Percentiles rank a stretch among this genome's conserved stretches.
Evolutionary conservation across 495 filamentous ascomycete species (phyloP).

Genomic region (Mycothermus thermophilus): DNA sequence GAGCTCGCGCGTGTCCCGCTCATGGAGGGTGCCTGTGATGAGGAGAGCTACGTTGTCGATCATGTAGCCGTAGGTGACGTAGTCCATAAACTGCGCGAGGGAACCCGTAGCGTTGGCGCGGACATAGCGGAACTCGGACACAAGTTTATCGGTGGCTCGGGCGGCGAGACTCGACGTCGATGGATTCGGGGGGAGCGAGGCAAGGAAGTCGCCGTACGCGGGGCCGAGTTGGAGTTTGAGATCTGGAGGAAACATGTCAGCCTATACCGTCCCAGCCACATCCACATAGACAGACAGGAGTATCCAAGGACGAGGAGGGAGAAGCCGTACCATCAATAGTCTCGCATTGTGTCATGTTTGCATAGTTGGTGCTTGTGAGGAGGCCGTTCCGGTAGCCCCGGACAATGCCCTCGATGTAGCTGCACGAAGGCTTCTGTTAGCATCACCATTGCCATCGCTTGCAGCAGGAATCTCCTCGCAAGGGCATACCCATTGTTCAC

Average conservation of each 20-base stretch:
- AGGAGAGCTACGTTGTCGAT: constrained; percentile 98
- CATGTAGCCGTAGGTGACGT: constrained; percentile 98
- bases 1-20: constrained; percentile 91
- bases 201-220: constrained; percentile 94
- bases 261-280: no score
- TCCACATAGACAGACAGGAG: neutral
- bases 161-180: constrained; percentile 89
- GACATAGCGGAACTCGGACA: constrained; percentile 92
- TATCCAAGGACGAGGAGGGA: neutral
- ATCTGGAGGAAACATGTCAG: constrained; percentile 40
- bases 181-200: constrained; percentile 85
- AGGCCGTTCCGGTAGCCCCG: constrained; percentile 93
- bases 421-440: constrained; percentile 28
- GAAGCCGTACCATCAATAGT: constrained; percentile 69
- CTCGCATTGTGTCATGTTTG: constrained; percentile 95
- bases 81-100: constrained; percentile 87
- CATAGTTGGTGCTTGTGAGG: constrained; percentile 81
- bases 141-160: constrained; percentile 94
- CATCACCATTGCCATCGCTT: no score
- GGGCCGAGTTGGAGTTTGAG: constrained; percentile 94
- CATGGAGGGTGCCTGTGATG: constrained; percentile 95
- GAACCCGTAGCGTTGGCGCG: constrained; percentile 83
- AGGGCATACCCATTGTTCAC: constrained; percentile 70
- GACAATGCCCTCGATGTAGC: constrained; percentile 93
- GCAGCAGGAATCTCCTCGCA: no score